These are phyloP conservation scores for Pseudovirgaria hyperparasitica DNA, from an alignment of 2,329 filamentous ascomycete species.

Conservation along the genomic window DNA sequence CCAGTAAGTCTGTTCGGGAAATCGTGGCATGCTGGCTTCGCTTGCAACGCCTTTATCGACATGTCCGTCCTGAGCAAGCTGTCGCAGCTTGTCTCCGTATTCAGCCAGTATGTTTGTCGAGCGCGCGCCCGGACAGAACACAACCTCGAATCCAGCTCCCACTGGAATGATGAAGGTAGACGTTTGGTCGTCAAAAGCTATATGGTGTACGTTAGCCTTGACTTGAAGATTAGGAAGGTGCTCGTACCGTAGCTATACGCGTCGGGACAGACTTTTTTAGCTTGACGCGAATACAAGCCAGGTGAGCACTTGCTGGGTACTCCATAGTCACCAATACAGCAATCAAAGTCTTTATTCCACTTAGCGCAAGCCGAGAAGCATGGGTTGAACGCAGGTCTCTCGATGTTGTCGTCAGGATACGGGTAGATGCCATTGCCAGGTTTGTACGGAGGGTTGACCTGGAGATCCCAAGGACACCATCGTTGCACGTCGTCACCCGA, in stretches of 20 bases:
- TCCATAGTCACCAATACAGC: slow-evolving; percentile 60
- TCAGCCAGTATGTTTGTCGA: slow-evolving; percentile 36
- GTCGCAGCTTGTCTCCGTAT: slow-evolving; percentile 19
- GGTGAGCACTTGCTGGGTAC: slow-evolving; percentile 51
- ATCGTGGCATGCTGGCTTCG: background rate
- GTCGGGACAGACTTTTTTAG: slow-evolving; percentile 69
- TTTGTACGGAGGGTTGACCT: slow-evolving; percentile 52
- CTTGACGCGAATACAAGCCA: slow-evolving; percentile 53
- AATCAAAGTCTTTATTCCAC: slow-evolving; percentile 53
- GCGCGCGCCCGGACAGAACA: slow-evolving; percentile 56
- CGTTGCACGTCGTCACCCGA: slow-evolving; percentile 43
- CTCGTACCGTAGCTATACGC: slow-evolving; percentile 67
- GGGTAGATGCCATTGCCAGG: slow-evolving; percentile 67
- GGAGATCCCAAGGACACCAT: slow-evolving; percentile 76
- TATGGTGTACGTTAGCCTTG: background rate
- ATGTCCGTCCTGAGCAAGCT: slow-evolving; percentile 18
- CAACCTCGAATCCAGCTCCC: slow-evolving; percentile 65
- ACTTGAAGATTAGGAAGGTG: background rate
- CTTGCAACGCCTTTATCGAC: slow-evolving; percentile 9
- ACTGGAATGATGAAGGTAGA: slow-evolving; percentile 45
- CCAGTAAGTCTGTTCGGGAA: background rate
- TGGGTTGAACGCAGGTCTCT: slow-evolving; percentile 60
- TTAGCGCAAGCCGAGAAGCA: slow-evolving; percentile 67
- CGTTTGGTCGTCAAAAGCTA: slow-evolving; percentile 44
- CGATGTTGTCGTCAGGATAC: slow-evolving; percentile 63